Evolutionary conservation across 345 rosid genomes (phyloP).

Genomic region (Physaria fendleri): DNA sequence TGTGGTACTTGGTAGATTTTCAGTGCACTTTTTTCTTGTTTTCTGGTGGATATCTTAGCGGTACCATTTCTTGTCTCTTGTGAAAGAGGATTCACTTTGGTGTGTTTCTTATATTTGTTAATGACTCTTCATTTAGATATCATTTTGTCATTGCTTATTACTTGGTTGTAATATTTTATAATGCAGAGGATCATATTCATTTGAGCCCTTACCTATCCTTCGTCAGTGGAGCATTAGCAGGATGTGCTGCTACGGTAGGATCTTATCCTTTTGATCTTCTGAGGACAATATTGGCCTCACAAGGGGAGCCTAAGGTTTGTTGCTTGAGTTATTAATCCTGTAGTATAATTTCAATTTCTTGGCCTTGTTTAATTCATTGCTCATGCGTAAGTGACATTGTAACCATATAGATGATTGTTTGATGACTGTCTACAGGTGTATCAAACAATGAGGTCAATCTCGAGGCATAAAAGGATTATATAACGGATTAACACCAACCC

Average conservation of each 20-base stretch:
- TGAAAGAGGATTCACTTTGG: neutral
- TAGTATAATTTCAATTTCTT: neutral
- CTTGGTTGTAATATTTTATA: constrained; percentile 2
- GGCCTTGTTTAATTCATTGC: neutral
- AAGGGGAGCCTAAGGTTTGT: constrained; percentile 94
- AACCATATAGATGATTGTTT: constrained; percentile 13
- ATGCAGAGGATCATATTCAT: constrained; percentile 80
- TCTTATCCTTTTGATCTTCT: constrained; percentile 98
- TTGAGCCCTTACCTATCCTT: constrained; percentile 81
- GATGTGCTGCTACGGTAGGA: constrained; percentile 93
- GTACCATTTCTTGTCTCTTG: neutral
- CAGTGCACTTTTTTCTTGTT: neutral
- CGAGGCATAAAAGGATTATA: constrained; percentile 87
- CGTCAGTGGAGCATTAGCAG: constrained; percentile 85
- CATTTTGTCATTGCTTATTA: neutral
- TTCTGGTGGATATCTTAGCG: neutral
- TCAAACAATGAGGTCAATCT: constrained; percentile 82
- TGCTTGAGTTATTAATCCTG: neutral
- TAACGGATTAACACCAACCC: constrained; percentile 88
- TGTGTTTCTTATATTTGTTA: neutral
- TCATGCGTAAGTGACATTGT: neutral
- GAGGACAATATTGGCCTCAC: constrained; percentile 87
- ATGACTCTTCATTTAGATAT: neutral
- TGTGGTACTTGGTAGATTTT: neutral
- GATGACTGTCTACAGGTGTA: constrained; percentile 48